A percentile compares a stretch with the other conserved stretches of the same genome.
Evolutionary conservation across 768 basidiomycete genomes (phyloP).

Genomic region (Pisolithus microcarpus): DNA sequence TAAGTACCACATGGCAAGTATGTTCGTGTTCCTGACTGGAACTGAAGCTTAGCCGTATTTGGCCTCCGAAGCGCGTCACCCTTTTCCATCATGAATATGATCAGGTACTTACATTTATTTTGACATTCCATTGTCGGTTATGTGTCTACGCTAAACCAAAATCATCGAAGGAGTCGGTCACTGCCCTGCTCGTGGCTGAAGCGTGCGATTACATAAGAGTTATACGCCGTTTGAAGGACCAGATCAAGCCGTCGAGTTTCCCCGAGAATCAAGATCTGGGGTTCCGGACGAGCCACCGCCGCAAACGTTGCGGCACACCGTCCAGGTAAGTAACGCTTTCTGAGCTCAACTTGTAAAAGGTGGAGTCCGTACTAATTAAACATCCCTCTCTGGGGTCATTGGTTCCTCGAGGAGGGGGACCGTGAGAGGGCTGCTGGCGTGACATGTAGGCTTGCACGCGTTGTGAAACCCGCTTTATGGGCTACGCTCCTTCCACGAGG

Average conservation of each 20-base stretch:
- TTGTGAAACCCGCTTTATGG: slow-evolving; percentile 15
- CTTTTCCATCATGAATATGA: too few species aligned
- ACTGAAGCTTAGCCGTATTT: too few species aligned
- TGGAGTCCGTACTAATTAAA: background rate
- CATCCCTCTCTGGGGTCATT: background rate
- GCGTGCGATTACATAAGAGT: background rate
- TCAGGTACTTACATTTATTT: too few species aligned
- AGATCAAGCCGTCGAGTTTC: background rate
- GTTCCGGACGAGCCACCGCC: too few species aligned
- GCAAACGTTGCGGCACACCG: background rate
- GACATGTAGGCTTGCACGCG: background rate
- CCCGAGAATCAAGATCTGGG: background rate
- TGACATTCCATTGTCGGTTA: too few species aligned
- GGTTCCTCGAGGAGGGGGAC: background rate
- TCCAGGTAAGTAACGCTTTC: background rate
- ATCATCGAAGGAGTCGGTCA: too few species aligned
- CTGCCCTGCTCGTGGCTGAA: background rate
- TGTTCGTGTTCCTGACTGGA: too few species aligned
- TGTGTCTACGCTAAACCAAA: too few species aligned
- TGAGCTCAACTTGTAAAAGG: background rate
- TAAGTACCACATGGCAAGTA: too few species aligned
- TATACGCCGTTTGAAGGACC: background rate
- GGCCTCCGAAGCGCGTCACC: too few species aligned
- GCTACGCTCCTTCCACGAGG: slow-evolving; percentile 28
- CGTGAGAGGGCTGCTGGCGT: background rate